Evolutionary conservation across 768 basidiomycete genomes (phyloP).

Genomic region (Tylopilus sp.): DNA sequence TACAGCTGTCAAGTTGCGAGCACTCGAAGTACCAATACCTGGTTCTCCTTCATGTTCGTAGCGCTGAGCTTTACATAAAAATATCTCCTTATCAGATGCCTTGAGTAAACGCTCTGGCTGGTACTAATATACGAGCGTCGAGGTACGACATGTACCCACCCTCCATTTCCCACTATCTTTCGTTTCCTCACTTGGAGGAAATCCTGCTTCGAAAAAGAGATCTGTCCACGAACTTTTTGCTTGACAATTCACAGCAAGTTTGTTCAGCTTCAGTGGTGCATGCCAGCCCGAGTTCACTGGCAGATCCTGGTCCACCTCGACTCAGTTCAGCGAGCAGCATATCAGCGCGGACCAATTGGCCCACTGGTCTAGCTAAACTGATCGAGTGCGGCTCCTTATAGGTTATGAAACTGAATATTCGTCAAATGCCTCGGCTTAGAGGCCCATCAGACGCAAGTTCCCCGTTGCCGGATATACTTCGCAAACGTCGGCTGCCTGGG

Average conservation of each 20-base stretch:
- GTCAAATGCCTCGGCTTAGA: background rate
- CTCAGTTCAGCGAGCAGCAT: background rate
- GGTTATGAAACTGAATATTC: background rate
- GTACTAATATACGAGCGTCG: background rate
- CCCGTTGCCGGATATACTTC: background rate
- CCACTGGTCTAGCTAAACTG: too few species aligned
- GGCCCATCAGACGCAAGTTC: background rate
- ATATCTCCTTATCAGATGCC: background rate
- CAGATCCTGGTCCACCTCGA: background rate
- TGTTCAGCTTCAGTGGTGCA: background rate
- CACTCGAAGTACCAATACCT: too few species aligned
- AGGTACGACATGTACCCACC: background rate
- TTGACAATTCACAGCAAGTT: background rate
- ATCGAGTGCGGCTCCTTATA: too few species aligned
- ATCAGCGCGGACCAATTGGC: background rate
- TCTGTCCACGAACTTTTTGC: too few species aligned
- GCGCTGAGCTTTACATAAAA: too few species aligned
- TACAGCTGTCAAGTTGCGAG: too few species aligned
- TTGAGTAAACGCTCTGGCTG: background rate
- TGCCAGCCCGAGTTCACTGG: too few species aligned
- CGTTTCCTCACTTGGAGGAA: too few species aligned
- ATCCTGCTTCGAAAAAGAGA: background rate
- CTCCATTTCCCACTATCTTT: background rate
- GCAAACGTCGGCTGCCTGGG: background rate
- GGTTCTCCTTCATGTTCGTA: too few species aligned